Evolutionary conservation across 495 filamentous ascomycete genomes (phyloP), one percentile per base, ranked within the genome.

Genomic region (Pyrenopolyporus hunteri): DNA sequence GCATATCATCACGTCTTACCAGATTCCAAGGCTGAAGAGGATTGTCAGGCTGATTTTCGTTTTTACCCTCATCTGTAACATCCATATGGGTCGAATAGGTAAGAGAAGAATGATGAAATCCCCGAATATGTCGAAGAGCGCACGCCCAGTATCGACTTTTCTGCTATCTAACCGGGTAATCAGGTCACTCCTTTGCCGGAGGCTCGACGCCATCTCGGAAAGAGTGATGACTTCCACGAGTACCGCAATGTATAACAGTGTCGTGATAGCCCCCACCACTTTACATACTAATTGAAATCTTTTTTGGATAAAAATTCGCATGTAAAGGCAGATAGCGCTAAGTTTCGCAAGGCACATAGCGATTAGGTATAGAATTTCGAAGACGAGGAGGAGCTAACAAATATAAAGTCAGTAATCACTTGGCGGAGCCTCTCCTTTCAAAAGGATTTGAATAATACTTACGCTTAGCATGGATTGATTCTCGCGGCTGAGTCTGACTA

Each of bases 261-360:
- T 5, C 31, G 69, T 44, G 23, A 73, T 67, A 20, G 68, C 31
- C 14, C 32, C 63, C 9, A 74, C 19, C n/a, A 72, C 29, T 33
- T 68, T 58, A 43, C 57, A 61, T 2, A 40, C 2, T 6, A 29
- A 1, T 11, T 17, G 14, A 39, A 55, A 59, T 32, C n/a, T 32
- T 5, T 39, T 35, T 6, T 58, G 13, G 29, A 63, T 61, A 47
- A 79, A 76, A 25, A 77, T 62, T 42, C 73, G 68, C 22, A 73
- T 70, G 63, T 79, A 79, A 29, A 79, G 68, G 6, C 57, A 55
- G 6, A 79, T 37, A 35, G 76, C 73, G 22, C 73, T 71, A 19
- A 75, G 36, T 36, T 78, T 78, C 26, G 69, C 62, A 63, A 73
- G 70, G 23, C 43, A 65, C 5, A 76, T 53, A 6, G 33, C 23